A percentile compares a stretch with the other conserved stretches of the same genome.
phyloP scores from a whole-genome alignment of 805 yeast species.

The Myxozyma mucilagina region DNA sequence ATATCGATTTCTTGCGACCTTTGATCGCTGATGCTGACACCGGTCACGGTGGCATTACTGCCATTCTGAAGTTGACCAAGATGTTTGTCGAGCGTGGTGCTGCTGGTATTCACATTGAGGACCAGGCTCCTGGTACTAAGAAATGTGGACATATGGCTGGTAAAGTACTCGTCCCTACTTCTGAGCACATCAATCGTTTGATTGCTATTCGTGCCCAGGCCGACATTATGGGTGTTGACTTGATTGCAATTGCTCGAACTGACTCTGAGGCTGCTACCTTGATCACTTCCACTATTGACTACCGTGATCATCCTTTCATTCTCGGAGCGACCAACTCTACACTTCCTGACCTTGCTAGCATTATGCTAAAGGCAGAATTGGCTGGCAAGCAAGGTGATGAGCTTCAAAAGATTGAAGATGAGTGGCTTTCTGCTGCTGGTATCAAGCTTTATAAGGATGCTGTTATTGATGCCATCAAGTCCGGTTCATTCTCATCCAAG shows the following conservation, averaged over 20 bases:
- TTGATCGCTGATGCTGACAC: constrained; percentile 98
- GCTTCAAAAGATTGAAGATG: constrained; percentile 70
- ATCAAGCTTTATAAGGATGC: constrained; percentile 89
- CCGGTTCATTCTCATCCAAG: constrained; percentile 60
- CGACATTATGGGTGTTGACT: constrained; percentile 84
- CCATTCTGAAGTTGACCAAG: constrained; percentile 91
- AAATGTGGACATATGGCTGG: constrained; percentile 99
- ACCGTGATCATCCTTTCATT: constrained; percentile 89
- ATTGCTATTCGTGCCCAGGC: constrained; percentile 94
- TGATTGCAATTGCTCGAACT: constrained; percentile 89
- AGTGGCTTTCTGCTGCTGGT: constrained; percentile 82
- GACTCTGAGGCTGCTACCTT: constrained; percentile 98
- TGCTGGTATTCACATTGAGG: constrained; percentile 98
- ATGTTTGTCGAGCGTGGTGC: constrained; percentile 97
- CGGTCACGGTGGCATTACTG: constrained; percentile 98
- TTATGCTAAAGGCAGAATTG: constrained; percentile 78
- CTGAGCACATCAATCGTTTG: constrained; percentile 93
- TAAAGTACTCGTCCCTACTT: constrained; percentile 94
- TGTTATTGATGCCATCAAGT: constrained; percentile 75
- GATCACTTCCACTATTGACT: constrained; percentile 89
- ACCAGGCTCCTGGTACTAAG: constrained; percentile 98
- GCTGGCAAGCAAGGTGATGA: constrained; percentile 70
- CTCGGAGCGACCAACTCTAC: constrained; percentile 89
- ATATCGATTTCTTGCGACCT: constrained; percentile 88
- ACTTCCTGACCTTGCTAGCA: constrained; percentile 68